A percentile compares a stretch with the other conserved stretches of the same genome.
These are phyloP conservation scores for Iberis pinnata DNA, from an alignment of 345 rosid species.

Conservation along the genomic window DNA sequence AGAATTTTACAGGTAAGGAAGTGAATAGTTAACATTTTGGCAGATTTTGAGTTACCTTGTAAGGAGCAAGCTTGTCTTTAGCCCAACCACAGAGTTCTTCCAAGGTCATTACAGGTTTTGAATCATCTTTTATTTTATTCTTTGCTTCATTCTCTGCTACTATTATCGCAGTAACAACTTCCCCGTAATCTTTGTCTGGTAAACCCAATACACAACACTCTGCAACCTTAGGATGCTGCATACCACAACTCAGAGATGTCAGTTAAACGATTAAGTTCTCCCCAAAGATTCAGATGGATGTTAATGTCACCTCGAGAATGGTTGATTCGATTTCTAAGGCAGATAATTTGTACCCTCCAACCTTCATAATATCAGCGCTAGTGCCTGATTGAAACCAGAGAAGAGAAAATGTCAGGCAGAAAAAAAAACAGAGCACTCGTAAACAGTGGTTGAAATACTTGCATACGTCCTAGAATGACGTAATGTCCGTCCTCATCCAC, in stretches of 20 bases:
- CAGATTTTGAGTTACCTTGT: constrained; percentile 52
- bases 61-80: constrained; percentile 93
- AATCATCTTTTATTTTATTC: constrained; percentile 39
- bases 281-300: no score
- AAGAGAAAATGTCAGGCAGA: not conserved
- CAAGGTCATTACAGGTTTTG: constrained; percentile 54
- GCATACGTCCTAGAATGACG: constrained; percentile 90
- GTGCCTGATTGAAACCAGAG: constrained; percentile 45
- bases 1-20: not conserved
- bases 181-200: constrained; percentile 83
- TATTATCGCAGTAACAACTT: constrained; percentile 64
- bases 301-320: constrained; percentile 74
- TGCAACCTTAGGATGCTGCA: constrained; percentile 72
- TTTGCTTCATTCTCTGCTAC: constrained; percentile 49
- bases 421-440: not conserved
- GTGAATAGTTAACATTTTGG: not conserved
- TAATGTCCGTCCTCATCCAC: constrained; percentile 80
- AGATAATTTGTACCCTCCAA: constrained; percentile 93
- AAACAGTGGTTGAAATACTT: constrained; percentile 7
- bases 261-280: not conserved
- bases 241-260: not conserved
- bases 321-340: constrained; percentile 96
- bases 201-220: constrained; percentile 95
- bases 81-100: constrained; percentile 78
- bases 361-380: constrained; percentile 94